phyloP scores from a whole-genome alignment of 1,139 yeast genomes.

The Debaryomyces sp. region DNA sequence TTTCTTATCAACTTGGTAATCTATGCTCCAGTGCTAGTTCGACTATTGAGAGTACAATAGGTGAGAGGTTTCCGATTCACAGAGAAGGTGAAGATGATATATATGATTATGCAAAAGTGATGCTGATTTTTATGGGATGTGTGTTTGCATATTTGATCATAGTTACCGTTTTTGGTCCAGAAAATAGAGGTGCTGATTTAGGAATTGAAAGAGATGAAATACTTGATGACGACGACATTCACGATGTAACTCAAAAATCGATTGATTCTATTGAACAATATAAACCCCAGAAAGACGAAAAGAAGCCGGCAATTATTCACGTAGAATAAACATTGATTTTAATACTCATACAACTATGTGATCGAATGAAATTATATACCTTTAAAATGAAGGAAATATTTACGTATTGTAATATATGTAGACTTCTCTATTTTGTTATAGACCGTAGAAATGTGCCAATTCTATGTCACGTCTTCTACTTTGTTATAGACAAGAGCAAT shows the following conservation, averaged over 20 bases:
- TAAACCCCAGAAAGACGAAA: not conserved
- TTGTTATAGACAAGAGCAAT: too few species aligned
- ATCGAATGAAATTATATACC: too few species aligned
- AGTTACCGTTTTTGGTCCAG: slow-evolving; percentile 72
- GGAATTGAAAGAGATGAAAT: slow-evolving; percentile 8
- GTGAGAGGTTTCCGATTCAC: slow-evolving; percentile 60
- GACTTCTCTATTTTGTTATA: too few species aligned
- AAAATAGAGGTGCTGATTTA: slow-evolving; percentile 46
- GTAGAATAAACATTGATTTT: not conserved
- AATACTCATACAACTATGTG: not conserved
- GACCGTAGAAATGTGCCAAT: too few species aligned
- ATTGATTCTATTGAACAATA: slow-evolving; percentile 4
- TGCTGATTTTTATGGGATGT: slow-evolving; percentile 83
- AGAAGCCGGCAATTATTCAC: not conserved
- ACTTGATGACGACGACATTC: slow-evolving; percentile 6
- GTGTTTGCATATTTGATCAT: slow-evolving; percentile 66
- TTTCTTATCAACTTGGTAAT: slow-evolving; percentile 82
- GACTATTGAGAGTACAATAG: slow-evolving; percentile 78
- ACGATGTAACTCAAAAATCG: slow-evolving; percentile 19
- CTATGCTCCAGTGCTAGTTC: slow-evolving; percentile 82
- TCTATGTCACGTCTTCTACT: too few species aligned
- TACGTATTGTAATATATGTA: too few species aligned
- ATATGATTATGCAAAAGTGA: slow-evolving; percentile 63
- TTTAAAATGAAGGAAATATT: too few species aligned
- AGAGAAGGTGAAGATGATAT: slow-evolving; percentile 15